Base-by-base conservation (phyloP, 2,329 filamentous ascomycete species). In the Colletotrichum sp. region DNA sequence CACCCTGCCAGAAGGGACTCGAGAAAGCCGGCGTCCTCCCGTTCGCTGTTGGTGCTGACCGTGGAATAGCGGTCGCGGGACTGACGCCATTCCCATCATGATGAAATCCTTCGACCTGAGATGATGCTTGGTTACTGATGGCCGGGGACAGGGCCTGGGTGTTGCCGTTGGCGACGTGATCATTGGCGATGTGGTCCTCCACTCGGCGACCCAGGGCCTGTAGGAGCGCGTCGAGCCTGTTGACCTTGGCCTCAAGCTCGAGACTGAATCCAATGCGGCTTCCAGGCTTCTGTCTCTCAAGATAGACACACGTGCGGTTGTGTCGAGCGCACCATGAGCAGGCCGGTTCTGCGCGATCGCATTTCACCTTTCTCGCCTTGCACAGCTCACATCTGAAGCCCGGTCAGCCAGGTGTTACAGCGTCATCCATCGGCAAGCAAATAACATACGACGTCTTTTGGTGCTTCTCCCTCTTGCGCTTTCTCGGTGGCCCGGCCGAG, bases 281-380 rank as follows among this genome's bases (percentile, higher is more conserved):
- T 4, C 93, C 93, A 9, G 93, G 92, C 82, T 94, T 94, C 85
- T 94, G 94, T 57, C 93, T 88, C 80, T 94, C 93, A 76, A 91
- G 92, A 81, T 95, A 95, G 81, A 93, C 91, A 81, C 93, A 95
- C 57, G 88, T 79, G 78, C 93, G 91, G 74, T 90, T 89, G 83
- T 95, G 94, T 67, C 93, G 90, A 66, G 91, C 85, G 82, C 93
- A 95, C 93, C 93, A 95, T 26, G 92, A 92, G 83, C 93, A 95
- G n/a, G 89, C 89, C 3, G 90, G 90, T 79, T 91, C 89, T 39
- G 86, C 85, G 72, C 90, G 88, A 80, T 92, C 89, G 79, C 86
- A 87, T 77, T 87, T 87, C 30, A 87, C 86, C 79, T 87, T 87
- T 62, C 86, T 83, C 30, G 85, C 84, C 80, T 87, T 87, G 82